Conservation (phyloP, 331 rosid species). For the Prunus yedoensis region DNA sequence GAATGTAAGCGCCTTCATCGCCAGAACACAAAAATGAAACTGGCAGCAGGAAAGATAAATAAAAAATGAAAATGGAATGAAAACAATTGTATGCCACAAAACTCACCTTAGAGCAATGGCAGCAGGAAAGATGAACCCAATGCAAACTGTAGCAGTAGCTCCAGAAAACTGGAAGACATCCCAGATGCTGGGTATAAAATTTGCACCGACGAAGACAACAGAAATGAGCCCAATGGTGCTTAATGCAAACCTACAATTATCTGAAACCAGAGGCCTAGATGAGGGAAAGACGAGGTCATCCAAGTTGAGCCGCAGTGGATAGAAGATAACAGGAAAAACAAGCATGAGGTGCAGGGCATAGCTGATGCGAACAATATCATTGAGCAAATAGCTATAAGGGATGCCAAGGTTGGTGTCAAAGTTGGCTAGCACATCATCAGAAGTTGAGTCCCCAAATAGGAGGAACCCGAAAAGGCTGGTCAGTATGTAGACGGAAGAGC, state of each 20-base stretch:
- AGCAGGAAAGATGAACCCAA: conserved; percentile 68
- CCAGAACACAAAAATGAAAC: no score
- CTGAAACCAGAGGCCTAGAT: conserved; percentile 40
- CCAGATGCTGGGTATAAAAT: conserved; percentile 70
- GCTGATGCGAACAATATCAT: conserved; percentile 62
- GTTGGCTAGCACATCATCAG: conserved; percentile 65
- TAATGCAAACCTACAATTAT: conserved; percentile 35
- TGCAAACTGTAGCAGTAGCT: conserved; percentile 73
- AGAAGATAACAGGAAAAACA: conserved; percentile 66
- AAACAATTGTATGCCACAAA: neutral
- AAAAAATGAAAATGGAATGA: no score
- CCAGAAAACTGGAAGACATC: conserved; percentile 69
- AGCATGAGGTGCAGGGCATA: conserved; percentile 71
- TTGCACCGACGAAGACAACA: conserved; percentile 53
- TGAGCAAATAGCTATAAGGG: conserved; percentile 55
- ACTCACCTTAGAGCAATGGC: conserved; percentile 63
- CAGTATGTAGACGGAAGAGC: conserved; percentile 52
- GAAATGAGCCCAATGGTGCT: conserved; percentile 48
- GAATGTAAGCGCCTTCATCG: no score
- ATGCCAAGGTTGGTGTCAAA: conserved; percentile 63
- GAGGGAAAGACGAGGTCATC: conserved; percentile 52
- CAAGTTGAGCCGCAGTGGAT: conserved; percentile 58
- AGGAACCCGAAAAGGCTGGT: conserved; percentile 67
- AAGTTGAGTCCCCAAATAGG: conserved; percentile 71
- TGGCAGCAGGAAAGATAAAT: no score